Evolutionary conservation across 176 grass and related monocot species (phyloP).

Genomic region (Musa schizocarpa): DNA sequence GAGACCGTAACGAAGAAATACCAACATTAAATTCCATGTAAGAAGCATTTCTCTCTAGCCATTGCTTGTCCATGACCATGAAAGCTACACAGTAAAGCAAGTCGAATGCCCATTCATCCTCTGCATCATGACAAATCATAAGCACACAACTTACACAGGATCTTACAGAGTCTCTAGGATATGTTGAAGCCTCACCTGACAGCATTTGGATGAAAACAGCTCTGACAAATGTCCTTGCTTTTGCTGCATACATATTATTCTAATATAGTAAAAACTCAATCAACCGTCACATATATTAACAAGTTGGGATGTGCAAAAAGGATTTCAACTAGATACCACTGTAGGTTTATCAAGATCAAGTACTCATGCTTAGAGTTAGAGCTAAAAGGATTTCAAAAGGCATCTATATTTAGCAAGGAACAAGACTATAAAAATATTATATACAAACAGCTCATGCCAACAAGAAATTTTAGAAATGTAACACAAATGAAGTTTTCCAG

Average conservation of each 20-base stretch:
- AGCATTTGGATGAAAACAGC: slow-evolving; percentile 98
- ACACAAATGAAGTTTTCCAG: too few species aligned
- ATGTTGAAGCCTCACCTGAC: slow-evolving; percentile 41
- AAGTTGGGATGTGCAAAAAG: not conserved
- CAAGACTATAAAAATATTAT: not conserved
- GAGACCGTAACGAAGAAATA: not conserved
- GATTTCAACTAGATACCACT: not conserved
- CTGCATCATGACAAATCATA: slow-evolving; percentile 30
- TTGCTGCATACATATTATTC: slow-evolving; percentile 41
- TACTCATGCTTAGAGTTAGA: too few species aligned
- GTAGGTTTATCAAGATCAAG: not conserved
- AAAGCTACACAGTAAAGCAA: slow-evolving; percentile 91
- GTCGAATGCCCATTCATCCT: slow-evolving; percentile 99
- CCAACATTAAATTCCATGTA: slow-evolving; percentile 99
- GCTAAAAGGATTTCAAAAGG: too few species aligned
- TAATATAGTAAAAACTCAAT: not conserved
- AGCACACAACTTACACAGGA: not conserved
- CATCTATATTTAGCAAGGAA: too few species aligned
- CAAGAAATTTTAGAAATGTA: too few species aligned
- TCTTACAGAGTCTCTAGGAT: not conserved
- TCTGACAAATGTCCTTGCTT: slow-evolving; percentile 90
- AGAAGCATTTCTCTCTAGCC: slow-evolving; percentile 91
- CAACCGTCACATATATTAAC: not conserved
- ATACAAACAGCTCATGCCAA: not conserved
- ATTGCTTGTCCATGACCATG: slow-evolving; percentile 92